Evolutionary conservation across 768 basidiomycete genomes (phyloP), one percentile per base, ranked within the genome.

Genomic region (Phaeotremella fagi): DNA sequence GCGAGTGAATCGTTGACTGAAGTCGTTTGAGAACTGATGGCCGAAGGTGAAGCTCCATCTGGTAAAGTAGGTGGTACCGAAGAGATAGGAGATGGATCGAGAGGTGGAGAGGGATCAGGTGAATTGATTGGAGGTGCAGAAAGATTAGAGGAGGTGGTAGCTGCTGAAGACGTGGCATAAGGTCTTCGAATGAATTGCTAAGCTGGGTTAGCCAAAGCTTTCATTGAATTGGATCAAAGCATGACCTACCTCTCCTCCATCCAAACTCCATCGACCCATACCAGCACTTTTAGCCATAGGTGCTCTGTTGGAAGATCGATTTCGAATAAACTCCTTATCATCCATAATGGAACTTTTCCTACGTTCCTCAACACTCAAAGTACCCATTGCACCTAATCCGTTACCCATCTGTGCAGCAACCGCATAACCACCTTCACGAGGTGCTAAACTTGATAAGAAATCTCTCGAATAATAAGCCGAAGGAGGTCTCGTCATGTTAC

Each of bases 351-450:
- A 12, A 25, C 62, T 61, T 29, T 50, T 59, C 41, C 61, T 33
- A 35, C 52, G 55, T 37, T 67, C 57, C 20, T 66, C 67, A 1
- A 55, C 60, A n/a, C 48, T 52, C 52, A 64, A 59, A 2, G 61
- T 60, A 5, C 57, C 64, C 3, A 45, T 45, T 5, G 54, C 54
- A 24, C 57, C 57, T 6, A 61, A 41, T 27, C 60, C 61, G 33
- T 55, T 54, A n/a, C 59, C 66, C 54, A 71, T 59, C 43, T 48
- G 46, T 14, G 73, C 73, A 16, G 73, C 73, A 29, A 74, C 60
- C 3, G 73, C 73, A 58, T 74, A 74, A 15, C 73, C 73, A 15
- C 73, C 73, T 60, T 74, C 73, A 48, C 73, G 48, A 4, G 67
- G 69, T 15, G 66, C 65, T 4, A 73, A 50, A 42, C 57, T 64